Conservation (phyloP, 2,329 filamentous ascomycete species). For the Fusarium sp. region DNA sequence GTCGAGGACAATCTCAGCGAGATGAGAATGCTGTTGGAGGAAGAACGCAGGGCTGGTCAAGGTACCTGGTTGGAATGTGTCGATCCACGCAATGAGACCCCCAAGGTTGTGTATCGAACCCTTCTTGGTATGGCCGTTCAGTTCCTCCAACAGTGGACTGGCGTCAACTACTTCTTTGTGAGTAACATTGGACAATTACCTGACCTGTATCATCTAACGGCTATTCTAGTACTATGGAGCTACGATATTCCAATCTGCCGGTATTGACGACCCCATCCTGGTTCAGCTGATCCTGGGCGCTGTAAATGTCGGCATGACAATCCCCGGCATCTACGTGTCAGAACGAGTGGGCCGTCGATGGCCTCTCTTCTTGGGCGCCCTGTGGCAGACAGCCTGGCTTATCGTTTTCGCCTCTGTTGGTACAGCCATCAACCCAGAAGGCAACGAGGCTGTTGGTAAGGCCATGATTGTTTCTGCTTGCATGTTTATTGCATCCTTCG, state of each 20-base stretch:
- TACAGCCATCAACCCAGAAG: conserved; percentile 52
- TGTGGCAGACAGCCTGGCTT: conserved; percentile 72
- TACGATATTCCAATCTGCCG: conserved; percentile 70
- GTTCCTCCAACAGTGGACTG: conserved; percentile 71
- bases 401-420: conserved; percentile 68
- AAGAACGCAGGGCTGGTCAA: conserved; percentile 53
- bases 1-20: conserved; percentile 61
- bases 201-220: not conserved
- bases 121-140: conserved; percentile 67
- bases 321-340: conserved; percentile 71
- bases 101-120: conserved; percentile 68
- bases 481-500: conserved; percentile 76
- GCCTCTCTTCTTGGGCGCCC: conserved; percentile 68
- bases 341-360: conserved; percentile 71
- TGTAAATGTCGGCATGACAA: conserved; percentile 72
- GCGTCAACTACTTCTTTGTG: conserved; percentile 57
- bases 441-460: conserved; percentile 60
- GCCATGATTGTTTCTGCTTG: conserved; percentile 75
- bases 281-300: conserved; percentile 71
- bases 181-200: not conserved
- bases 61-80: conserved; percentile 67
- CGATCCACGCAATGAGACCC: conserved; percentile 56
- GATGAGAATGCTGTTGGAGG: conserved; percentile 57
- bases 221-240: conserved; percentile 62
- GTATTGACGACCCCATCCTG: conserved; percentile 68